phyloP scores from a whole-genome alignment of 805 yeast genomes.

The Maudiozyma turicensis region DNA sequence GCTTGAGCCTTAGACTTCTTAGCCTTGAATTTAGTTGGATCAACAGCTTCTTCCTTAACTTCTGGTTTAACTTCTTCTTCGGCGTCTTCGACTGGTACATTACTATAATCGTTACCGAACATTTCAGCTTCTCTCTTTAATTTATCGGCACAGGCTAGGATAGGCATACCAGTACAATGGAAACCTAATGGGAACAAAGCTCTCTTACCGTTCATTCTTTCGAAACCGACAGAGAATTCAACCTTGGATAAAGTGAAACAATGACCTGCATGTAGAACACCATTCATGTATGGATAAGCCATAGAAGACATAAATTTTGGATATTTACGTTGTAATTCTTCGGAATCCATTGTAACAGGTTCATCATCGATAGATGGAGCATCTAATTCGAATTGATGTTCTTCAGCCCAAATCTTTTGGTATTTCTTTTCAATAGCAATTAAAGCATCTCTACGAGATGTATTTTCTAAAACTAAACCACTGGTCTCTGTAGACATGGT shows the following conservation, averaged over 20 bases:
- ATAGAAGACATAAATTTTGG: slow-evolving; percentile 88
- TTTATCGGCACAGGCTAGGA: slow-evolving; percentile 91
- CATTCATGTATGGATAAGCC: slow-evolving; percentile 99
- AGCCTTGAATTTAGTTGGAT: slow-evolving; percentile 83
- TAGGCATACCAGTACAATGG: slow-evolving; percentile 99
- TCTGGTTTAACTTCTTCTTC: slow-evolving; percentile 34
- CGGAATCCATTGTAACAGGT: slow-evolving; percentile 44
- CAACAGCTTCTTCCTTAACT: slow-evolving; percentile 44
- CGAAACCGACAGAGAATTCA: slow-evolving; percentile 87
- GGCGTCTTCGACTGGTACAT: slow-evolving; percentile 54
- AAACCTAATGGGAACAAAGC: slow-evolving; percentile 94
- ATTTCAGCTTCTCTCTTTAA: slow-evolving; percentile 83
- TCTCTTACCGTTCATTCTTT: slow-evolving; percentile 86
- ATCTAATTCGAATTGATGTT: slow-evolving; percentile 74
- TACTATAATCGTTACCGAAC: slow-evolving; percentile 74
- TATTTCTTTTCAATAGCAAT: slow-evolving; percentile 82
- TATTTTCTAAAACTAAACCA: slow-evolving; percentile 40
- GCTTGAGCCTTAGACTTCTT: slow-evolving; percentile 91
- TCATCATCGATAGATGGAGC: slow-evolving; percentile 72
- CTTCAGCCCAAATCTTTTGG: slow-evolving; percentile 80
- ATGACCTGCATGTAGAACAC: slow-evolving; percentile 96
- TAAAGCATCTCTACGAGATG: slow-evolving; percentile 90
- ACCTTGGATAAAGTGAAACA: slow-evolving; percentile 89
- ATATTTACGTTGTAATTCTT: slow-evolving; percentile 62
- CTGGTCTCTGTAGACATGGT: slow-evolving; percentile 24